Evolutionary conservation across 352 stramenopile species (phyloP).

Genomic region (Globisporangium iwayamae): DNA sequence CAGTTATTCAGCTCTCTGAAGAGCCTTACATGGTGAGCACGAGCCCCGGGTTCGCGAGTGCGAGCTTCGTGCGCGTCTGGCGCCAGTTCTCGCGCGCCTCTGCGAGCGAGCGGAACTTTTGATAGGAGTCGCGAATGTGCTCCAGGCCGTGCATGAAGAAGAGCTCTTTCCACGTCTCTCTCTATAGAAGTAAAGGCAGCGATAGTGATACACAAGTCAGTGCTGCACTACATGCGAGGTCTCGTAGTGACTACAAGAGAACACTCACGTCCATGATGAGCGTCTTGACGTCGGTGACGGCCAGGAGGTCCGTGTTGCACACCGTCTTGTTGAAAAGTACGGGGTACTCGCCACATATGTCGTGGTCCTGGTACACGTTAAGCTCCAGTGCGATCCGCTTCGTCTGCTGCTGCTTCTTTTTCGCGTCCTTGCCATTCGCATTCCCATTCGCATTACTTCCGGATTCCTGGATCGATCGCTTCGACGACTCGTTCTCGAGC

Average conservation of each 20-base stretch:
- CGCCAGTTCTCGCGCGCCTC: slow-evolving; percentile 73
- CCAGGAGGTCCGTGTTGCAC: slow-evolving; percentile 58
- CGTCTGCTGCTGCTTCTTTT: slow-evolving; percentile 26
- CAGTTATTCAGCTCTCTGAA: too few relatives aligned
- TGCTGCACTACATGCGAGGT: too few relatives aligned
- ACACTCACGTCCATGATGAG: slow-evolving; percentile 73
- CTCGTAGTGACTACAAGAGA: too few relatives aligned
- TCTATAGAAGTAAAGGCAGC: neutral
- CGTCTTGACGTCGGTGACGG: slow-evolving; percentile 74
- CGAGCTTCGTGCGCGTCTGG: slow-evolving; percentile 70
- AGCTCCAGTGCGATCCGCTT: slow-evolving; percentile 64
- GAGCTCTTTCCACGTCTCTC: slow-evolving; percentile 74
- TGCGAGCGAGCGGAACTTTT: slow-evolving; percentile 54
- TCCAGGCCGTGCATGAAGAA: slow-evolving; percentile 76
- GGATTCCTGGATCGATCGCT: slow-evolving; percentile 26
- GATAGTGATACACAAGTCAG: neutral
- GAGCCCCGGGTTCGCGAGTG: slow-evolving; percentile 60
- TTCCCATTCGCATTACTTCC: slow-evolving; percentile 16
- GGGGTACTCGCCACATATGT: slow-evolving; percentile 71
- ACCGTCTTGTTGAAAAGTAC: slow-evolving; percentile 58
- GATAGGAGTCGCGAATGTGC: slow-evolving; percentile 52
- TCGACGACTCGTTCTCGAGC: slow-evolving; percentile 31
- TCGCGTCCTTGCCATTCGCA: slow-evolving; percentile 17
- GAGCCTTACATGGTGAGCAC: slow-evolving; percentile 58
- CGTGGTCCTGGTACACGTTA: slow-evolving; percentile 77